These are phyloP conservation scores for Fusarium multiceps DNA, from an alignment of 2,329 filamentous ascomycete genomes.

Conservation along the genomic window DNA sequence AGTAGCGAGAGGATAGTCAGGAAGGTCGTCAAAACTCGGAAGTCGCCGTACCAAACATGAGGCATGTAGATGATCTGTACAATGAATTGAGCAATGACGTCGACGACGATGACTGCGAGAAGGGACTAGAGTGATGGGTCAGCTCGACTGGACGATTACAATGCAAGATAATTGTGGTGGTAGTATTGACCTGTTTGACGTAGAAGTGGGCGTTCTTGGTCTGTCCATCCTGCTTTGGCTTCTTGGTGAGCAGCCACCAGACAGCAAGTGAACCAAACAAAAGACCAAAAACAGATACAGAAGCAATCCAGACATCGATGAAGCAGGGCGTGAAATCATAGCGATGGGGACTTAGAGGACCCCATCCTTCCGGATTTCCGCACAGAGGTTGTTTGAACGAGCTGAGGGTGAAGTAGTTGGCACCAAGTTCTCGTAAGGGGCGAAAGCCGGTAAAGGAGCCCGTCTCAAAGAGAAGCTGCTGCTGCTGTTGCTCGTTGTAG, in stretches of 20 bases:
- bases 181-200: conserved; percentile 78
- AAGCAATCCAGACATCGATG: conserved; percentile 87
- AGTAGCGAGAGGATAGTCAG: conserved; percentile 77
- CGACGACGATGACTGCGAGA: conserved; percentile 73
- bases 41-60: conserved; percentile 80
- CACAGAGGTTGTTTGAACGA: conserved; percentile 78
- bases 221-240: conserved; percentile 69
- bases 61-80: conserved; percentile 79
- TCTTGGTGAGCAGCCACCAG: conserved; percentile 81
- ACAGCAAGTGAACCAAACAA: conserved; percentile 80
- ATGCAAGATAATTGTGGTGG: background rate
- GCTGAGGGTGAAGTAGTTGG: conserved; percentile 69
- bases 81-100: conserved; percentile 76
- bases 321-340: conserved; percentile 99
- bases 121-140: conserved; percentile 56
- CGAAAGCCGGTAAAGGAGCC: conserved; percentile 72
- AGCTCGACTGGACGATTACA: conserved; percentile 17
- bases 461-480: conserved; percentile 64
- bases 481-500: conserved; percentile 57
- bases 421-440: conserved; percentile 62
- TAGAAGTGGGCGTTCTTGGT: conserved; percentile 93
- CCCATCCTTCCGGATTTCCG: conserved; percentile 93
- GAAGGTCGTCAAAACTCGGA: conserved; percentile 85
- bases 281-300: conserved; percentile 82
- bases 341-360: conserved; percentile 84